These are phyloP conservation scores for Ophiocordyceps camponoti-floridani DNA, from an alignment of 2,329 filamentous ascomycete species.

Conservation along the genomic window DNA sequence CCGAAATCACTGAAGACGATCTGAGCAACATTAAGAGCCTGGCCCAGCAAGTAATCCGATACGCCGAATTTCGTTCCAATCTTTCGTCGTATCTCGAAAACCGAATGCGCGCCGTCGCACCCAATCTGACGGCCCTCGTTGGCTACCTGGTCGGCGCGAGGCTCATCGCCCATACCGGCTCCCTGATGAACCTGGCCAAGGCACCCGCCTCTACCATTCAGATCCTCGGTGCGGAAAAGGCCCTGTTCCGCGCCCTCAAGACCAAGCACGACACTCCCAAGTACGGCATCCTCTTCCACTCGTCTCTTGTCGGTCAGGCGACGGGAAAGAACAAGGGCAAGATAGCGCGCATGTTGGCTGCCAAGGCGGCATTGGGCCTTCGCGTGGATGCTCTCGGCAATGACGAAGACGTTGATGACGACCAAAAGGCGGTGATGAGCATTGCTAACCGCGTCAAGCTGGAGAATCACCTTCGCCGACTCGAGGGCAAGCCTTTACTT, in stretches of 20 bases:
- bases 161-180: conserved; percentile 87
- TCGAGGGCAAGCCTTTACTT: conserved; percentile 82
- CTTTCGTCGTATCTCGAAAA: conserved; percentile 78
- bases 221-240: conserved; percentile 97
- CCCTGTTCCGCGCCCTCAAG: conserved; percentile 93
- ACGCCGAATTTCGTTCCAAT: conserved; percentile 78
- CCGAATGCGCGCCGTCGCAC: conserved; percentile 92
- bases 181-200: conserved; percentile 88
- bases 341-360: conserved; percentile 88
- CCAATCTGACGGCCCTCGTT: conserved; percentile 84
- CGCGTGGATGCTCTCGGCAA: conserved; percentile 63
- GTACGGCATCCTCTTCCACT: conserved; percentile 89
- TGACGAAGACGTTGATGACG: conserved; percentile 60
- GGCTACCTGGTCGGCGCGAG: conserved; percentile 88
- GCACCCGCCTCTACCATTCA: conserved; percentile 90
- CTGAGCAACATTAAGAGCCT: conserved; percentile 81
- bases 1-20: conserved; percentile 86
- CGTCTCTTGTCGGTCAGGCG: conserved; percentile 86
- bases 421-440: conserved; percentile 72
- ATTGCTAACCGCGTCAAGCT: conserved; percentile 53
- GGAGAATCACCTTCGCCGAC: conserved; percentile 54
- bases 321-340: conserved; percentile 99
- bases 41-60: conserved; percentile 82
- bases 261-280: conserved; percentile 99
- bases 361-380: conserved; percentile 83